phyloP scores from a whole-genome alignment of 2,329 filamentous ascomycete species.

The Ilyonectria destructans region DNA sequence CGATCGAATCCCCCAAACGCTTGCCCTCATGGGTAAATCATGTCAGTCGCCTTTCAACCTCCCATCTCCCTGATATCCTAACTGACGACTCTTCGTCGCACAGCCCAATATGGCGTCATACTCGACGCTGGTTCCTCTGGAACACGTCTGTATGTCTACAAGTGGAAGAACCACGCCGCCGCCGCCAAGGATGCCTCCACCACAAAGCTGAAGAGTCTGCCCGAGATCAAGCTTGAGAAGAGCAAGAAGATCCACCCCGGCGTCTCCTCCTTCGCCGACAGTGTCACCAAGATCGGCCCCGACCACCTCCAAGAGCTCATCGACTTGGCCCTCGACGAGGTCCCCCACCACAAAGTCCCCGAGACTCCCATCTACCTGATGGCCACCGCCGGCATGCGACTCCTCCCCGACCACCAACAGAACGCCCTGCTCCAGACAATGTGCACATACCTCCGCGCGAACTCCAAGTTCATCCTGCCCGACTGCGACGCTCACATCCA shows the following conservation, averaged over 20 bases:
- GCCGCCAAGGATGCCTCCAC: conserved; percentile 69
- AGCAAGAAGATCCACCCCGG: conserved; percentile 96
- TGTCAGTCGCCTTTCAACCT: conserved; percentile 48
- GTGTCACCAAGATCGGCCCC: conserved; percentile 81
- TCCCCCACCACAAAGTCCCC: conserved; percentile 82
- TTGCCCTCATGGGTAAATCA: conserved; percentile 56
- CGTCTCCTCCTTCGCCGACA: conserved; percentile 90
- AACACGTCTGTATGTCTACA: conserved; percentile 94
- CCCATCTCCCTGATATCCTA: conserved; percentile 18
- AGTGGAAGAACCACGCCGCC: conserved; percentile 85
- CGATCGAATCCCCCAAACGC: conserved; percentile 14
- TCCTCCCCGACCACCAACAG: conserved; percentile 83
- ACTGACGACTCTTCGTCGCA: conserved; percentile 37
- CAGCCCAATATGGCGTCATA: conserved; percentile 89
- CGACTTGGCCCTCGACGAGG: conserved; percentile 84
- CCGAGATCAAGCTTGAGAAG: conserved; percentile 86
- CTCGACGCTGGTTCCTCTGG: conserved; percentile 98
- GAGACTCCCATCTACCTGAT: conserved; percentile 96
- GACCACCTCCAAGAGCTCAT: conserved; percentile 87
- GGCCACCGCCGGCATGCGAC: conserved; percentile 94
- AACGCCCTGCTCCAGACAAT: conserved; percentile 81
- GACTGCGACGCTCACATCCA: conserved; percentile 93
- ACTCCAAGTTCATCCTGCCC: conserved; percentile 88
- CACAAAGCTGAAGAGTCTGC: conserved; percentile 74
- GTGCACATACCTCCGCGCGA: conserved; percentile 84